These are phyloP conservation scores for Xylariaceae sp. DNA, from an alignment of 2,329 filamentous ascomycete genomes.

Conservation along the genomic window DNA sequence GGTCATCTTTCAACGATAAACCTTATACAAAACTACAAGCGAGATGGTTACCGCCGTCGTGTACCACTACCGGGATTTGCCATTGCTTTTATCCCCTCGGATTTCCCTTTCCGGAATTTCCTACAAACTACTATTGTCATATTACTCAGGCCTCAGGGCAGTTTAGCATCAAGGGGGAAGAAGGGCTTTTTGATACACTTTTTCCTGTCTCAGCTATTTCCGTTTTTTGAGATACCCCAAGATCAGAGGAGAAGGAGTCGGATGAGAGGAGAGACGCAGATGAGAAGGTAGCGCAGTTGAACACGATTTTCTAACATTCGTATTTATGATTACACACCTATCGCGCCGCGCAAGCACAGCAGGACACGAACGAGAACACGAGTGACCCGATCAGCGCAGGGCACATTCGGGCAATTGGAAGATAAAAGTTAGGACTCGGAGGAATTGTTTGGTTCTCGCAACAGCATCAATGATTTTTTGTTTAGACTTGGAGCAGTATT, in stretches of 20 bases:
- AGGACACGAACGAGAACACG: slow-evolving; percentile 26
- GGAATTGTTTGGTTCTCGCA: slow-evolving; percentile 12
- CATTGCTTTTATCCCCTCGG: slow-evolving; percentile 24
- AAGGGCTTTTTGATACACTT: slow-evolving; percentile 35
- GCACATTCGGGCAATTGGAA: slow-evolving; percentile 21
- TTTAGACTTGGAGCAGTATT: slow-evolving; percentile 10
- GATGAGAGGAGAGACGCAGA: slow-evolving; percentile 30
- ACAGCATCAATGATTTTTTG: slow-evolving; percentile 8
- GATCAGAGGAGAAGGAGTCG: slow-evolving; percentile 31
- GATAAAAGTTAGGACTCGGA: slow-evolving; percentile 27
- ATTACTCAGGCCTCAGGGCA: slow-evolving; percentile 43
- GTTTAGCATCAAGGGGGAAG: slow-evolving; percentile 36
- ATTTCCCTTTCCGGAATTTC: slow-evolving; percentile 36
- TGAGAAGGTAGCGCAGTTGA: slow-evolving; percentile 29
- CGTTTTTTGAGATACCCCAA: slow-evolving; percentile 43
- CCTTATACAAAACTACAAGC: slow-evolving; percentile 17
- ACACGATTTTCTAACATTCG: slow-evolving; percentile 18
- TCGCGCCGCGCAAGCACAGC: slow-evolving; percentile 28
- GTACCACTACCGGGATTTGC: slow-evolving; percentile 39
- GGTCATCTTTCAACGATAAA: slow-evolving; percentile 17
- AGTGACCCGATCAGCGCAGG: slow-evolving; percentile 11
- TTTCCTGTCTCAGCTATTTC: slow-evolving; percentile 41
- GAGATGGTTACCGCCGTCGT: slow-evolving; percentile 40
- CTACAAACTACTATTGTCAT: slow-evolving; percentile 41
- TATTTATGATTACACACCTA: slow-evolving; percentile 20